Evolutionary conservation across 2,329 filamentous ascomycete genomes (phyloP).

Genomic region (Chaetomium strumarium): DNA sequence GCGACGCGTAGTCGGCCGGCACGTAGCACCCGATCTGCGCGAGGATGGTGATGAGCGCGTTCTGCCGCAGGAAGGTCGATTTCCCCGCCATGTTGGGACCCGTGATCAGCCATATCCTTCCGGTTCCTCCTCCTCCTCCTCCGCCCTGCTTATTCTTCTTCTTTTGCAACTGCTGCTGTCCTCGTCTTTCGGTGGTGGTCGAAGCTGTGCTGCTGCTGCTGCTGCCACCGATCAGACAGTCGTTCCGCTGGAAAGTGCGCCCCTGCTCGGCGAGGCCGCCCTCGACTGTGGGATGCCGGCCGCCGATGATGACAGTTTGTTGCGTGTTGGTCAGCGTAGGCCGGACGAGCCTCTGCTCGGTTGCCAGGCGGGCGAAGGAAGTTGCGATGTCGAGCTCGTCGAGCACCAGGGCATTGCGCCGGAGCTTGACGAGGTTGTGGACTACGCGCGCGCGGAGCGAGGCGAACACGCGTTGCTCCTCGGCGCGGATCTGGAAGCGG

Average conservation of each 20-base stretch:
- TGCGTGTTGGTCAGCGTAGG: constrained; percentile 59
- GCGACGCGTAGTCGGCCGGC: constrained; percentile 75
- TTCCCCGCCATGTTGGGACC: constrained; percentile 99
- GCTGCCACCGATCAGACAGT: constrained; percentile 67
- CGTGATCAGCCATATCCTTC: constrained; percentile 62
- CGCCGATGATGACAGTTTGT: constrained; percentile 70
- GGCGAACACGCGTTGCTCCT: constrained; percentile 77
- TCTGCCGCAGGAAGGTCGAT: constrained; percentile 91
- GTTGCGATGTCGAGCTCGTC: constrained; percentile 90
- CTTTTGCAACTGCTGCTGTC: constrained; percentile 32
- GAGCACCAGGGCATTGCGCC: constrained; percentile 83
- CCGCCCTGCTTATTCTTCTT: background rate
- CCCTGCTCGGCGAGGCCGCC: constrained; percentile 73
- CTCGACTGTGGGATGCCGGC: constrained; percentile 89
- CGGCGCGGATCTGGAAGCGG: constrained; percentile 70
- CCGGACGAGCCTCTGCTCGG: constrained; percentile 65
- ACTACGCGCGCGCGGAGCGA: constrained; percentile 71
- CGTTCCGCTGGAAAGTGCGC: constrained; percentile 75
- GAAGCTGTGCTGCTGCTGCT: constrained; percentile 26
- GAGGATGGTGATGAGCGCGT: constrained; percentile 87
- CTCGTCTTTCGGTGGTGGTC: background rate
- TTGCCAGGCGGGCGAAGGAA: constrained; percentile 74
- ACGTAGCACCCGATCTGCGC: constrained; percentile 92
- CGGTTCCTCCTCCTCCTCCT: constrained; percentile 33
- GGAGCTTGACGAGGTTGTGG: constrained; percentile 73